These are phyloP conservation scores for Globisporangium splendens DNA, from an alignment of 352 stramenopile genomes.

Conservation along the genomic window DNA sequence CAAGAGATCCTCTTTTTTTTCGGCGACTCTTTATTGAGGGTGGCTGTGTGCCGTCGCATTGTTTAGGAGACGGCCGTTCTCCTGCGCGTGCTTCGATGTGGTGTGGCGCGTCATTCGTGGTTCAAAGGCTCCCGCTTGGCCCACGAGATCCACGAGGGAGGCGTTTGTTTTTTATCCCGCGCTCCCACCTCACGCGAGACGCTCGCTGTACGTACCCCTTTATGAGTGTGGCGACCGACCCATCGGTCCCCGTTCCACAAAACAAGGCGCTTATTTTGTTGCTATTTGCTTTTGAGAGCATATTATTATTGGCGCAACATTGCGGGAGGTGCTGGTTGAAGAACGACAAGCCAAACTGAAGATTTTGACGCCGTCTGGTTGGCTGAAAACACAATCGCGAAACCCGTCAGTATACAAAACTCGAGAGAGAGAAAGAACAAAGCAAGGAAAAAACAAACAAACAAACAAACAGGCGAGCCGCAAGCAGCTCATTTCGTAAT, in stretches of 20 bases:
- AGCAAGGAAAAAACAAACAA: too few relatives aligned
- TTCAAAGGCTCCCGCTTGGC: neutral
- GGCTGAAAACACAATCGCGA: neutral
- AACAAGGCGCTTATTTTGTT: neutral
- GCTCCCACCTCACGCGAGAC: neutral
- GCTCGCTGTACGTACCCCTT: neutral
- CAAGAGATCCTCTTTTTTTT: too few relatives aligned
- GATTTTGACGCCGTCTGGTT: neutral
- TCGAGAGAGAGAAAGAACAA: too few relatives aligned
- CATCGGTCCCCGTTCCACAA: neutral
- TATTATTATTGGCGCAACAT: neutral
- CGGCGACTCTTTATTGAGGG: too few relatives aligned
- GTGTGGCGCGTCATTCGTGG: neutral
- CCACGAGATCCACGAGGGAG: neutral
- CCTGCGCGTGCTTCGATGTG: neutral
- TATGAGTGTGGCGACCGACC: neutral
- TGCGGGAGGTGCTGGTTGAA: neutral
- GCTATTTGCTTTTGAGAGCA: neutral
- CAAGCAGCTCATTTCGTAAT: too few relatives aligned
- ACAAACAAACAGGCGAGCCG: too few relatives aligned
- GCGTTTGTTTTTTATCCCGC: neutral
- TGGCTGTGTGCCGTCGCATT: neutral
- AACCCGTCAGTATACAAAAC: neutral
- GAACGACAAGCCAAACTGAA: neutral
- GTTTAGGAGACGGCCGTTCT: neutral